Evolutionary conservation across 2,329 filamentous ascomycete species (phyloP).

Genomic region (Beauveria caledonica): DNA sequence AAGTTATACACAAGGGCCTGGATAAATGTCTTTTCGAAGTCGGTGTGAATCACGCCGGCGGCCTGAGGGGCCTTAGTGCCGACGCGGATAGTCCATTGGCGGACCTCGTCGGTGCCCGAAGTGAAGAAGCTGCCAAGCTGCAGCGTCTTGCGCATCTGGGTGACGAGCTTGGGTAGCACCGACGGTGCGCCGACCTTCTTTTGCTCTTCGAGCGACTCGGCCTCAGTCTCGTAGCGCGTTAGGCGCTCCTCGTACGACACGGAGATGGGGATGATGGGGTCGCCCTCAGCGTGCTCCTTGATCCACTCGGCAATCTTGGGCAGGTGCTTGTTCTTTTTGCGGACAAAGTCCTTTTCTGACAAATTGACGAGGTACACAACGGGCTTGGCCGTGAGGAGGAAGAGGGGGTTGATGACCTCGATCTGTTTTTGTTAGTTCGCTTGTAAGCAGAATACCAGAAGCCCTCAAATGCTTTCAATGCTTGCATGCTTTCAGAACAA

Average conservation of each 20-base stretch:
- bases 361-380: constrained; percentile 96
- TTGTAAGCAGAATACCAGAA: neutral
- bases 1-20: constrained; percentile 95
- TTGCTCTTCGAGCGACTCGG: constrained; percentile 72
- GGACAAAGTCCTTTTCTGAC: constrained; percentile 92
- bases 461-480: constrained; percentile 8
- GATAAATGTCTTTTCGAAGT: constrained; percentile 99
- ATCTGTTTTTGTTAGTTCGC: constrained; percentile 49
- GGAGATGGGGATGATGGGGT: constrained; percentile 89
- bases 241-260: constrained; percentile 90
- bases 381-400: constrained; percentile 91
- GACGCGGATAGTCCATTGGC: constrained; percentile 95
- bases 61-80: constrained; percentile 97
- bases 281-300: constrained; percentile 78
- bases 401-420: constrained; percentile 93
- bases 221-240: constrained; percentile 69
- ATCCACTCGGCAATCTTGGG: constrained; percentile 92
- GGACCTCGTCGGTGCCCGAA: constrained; percentile 86
- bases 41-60: constrained; percentile 94
- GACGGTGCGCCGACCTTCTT: constrained; percentile 84
- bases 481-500: constrained; percentile 51
- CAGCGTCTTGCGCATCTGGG: constrained; percentile 85
- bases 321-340: constrained; percentile 99
- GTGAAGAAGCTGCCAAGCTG: constrained; percentile 97
- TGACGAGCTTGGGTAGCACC: constrained; percentile 82